Base-by-base conservation (phyloP, 768 basidiomycete genomes). In the Glaciozyma antarctica region DNA sequence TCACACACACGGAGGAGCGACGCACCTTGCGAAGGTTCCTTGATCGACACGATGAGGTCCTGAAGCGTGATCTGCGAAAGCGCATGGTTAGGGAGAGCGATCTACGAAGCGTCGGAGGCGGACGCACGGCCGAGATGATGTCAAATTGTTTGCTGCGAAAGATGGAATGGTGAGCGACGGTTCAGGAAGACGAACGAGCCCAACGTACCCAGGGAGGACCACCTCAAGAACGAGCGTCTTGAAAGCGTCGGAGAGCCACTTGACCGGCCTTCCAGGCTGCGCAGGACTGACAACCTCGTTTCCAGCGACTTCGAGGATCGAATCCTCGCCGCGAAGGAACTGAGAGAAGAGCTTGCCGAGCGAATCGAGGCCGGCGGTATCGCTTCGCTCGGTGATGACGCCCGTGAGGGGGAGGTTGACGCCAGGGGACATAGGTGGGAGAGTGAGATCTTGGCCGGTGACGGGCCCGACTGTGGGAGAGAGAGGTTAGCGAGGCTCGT, bases 211-310 rank as follows among this genome's bases (percentile, higher is more conserved):
- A n/a, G 85, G 83, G 15, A 88, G 78, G 38, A 77, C 80, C 30
- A 87, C 86, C 15, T 81, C 70, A 19, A 88, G 79, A 6, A 81
- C 79, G 41, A 88, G 76, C 3, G 84, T 82, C 76, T 84, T 80
- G 78, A 88, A 87, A 6, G 86, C 86, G 22, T 81, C 79, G 61
- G 81, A 85, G 41, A 88, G 75, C 86, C 86, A 87, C 2, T 75
- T 74, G 21, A 87, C 84, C 0, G 64, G 64, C 7, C 43, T n/a
- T 0, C n/a, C 5, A 19, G 61, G 61, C 28, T 69, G 68, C 30
- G 83, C 84, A 15, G 77, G 74, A 15, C 86, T 84, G 60, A 84
- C 81, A 10, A 87, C 85, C 17, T 82, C 82, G 44, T 82, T 79
- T 44, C 86, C 86, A 41, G 77, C 78, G 17, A 84, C 82, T 32